Evolutionary conservation across 202 grass and related monocot species (phyloP).

Genomic region (Cymbopogon flexuosus): DNA sequence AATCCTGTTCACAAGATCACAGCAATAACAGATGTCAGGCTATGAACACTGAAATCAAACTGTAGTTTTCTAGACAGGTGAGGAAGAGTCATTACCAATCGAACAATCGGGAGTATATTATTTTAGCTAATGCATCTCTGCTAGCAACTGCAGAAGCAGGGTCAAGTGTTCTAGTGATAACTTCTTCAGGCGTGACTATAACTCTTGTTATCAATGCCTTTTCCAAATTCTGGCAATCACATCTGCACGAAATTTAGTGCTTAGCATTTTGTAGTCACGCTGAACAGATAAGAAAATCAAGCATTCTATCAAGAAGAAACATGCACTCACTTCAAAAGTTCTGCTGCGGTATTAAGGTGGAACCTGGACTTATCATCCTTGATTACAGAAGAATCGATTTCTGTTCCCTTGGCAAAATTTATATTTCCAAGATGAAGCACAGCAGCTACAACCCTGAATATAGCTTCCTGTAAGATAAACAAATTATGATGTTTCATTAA

Average conservation of each 20-base stretch:
- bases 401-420: slow-evolving; percentile 88
- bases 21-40: slow-evolving; percentile 21
- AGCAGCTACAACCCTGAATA: slow-evolving; percentile 96
- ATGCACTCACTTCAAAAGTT: slow-evolving; percentile 78
- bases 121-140: slow-evolving; percentile 97
- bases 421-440: slow-evolving; percentile 99
- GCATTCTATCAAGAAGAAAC: slow-evolving; percentile 15
- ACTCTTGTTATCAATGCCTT: slow-evolving; percentile 89
- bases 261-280: slow-evolving; percentile 26
- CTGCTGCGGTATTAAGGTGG: slow-evolving; percentile 76
- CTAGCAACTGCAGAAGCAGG: slow-evolving; percentile 85
- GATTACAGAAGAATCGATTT: slow-evolving; percentile 93
- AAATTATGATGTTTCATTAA: slow-evolving; percentile 9
- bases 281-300: slow-evolving; percentile 16
- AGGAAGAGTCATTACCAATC: slow-evolving; percentile 67
- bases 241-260: slow-evolving; percentile 57
- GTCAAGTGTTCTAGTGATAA: slow-evolving; percentile 97
- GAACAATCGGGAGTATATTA: slow-evolving; percentile 89
- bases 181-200: slow-evolving; percentile 98
- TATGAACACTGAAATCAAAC: slow-evolving; percentile 28
- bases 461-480: slow-evolving; percentile 71
- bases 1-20: slow-evolving; percentile 57
- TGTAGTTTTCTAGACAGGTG: background rate
- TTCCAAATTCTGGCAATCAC: slow-evolving; percentile 74
- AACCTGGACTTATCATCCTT: slow-evolving; percentile 92